These are phyloP conservation scores for Trametopsis cervina DNA, from an alignment of 768 basidiomycete genomes.

Conservation along the genomic window DNA sequence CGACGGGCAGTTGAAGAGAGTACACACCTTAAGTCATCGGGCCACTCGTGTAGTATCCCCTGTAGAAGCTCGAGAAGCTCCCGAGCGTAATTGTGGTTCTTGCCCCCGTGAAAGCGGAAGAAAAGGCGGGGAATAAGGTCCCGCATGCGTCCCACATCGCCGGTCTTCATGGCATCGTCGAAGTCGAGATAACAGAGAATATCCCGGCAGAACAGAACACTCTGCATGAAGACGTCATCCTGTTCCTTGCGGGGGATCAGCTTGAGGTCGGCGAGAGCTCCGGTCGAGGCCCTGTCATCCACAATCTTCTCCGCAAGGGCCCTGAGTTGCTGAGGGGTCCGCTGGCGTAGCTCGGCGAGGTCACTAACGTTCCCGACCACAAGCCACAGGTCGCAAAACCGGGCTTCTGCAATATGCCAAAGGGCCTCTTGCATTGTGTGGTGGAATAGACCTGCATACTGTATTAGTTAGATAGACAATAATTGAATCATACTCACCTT, in stretches of 20 bases:
- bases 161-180: constrained; percentile 26
- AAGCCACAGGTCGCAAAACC: constrained; percentile 29
- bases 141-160: constrained; percentile 25
- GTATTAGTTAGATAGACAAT: background rate
- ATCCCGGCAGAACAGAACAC: constrained; percentile 27
- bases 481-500: constrained; percentile 7
- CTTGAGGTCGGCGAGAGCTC: constrained; percentile 20
- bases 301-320: constrained; percentile 24
- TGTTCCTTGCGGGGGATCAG: constrained; percentile 9
- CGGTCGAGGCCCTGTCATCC: constrained; percentile 23
- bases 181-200: constrained; percentile 31
- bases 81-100: constrained; percentile 21
- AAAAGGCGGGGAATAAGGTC: constrained; percentile 19
- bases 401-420: constrained; percentile 30
- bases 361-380: constrained; percentile 17
- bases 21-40: constrained; percentile 15
- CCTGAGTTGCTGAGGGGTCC: constrained; percentile 22
- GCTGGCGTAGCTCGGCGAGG: constrained; percentile 22
- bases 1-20: background rate
- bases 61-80: constrained; percentile 25
- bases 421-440: constrained; percentile 30
- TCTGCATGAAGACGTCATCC: constrained; percentile 24
- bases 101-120: constrained; percentile 21
- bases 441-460: constrained; percentile 11
- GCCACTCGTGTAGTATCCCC: constrained; percentile 23